Percentiles rank a stretch among this genome's conserved stretches.
phyloP scores from a whole-genome alignment of 169 alveolate genomes.

The Besnoitia besnoiti region DNA sequence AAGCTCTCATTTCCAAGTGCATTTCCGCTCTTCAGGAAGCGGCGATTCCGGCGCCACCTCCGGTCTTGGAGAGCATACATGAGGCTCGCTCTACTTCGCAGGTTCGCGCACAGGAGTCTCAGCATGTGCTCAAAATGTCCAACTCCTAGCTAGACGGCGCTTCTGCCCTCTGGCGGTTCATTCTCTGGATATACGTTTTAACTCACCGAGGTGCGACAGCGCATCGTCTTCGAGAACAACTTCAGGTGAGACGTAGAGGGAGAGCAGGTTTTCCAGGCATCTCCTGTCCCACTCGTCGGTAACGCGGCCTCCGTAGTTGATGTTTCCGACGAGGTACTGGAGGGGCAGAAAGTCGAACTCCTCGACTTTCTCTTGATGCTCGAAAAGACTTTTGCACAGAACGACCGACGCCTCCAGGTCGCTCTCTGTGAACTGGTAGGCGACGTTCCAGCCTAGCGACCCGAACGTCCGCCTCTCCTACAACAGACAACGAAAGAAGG shows the following conservation, averaged over 20 bases:
- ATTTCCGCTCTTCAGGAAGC: too few species aligned
- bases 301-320: slow-evolving; percentile 96
- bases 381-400: slow-evolving; percentile 10
- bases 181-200: too few species aligned
- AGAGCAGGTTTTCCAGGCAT: slow-evolving; percentile 20
- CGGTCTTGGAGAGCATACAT: too few species aligned
- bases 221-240: background rate
- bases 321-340: slow-evolving; percentile 93
- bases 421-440: slow-evolving; percentile 93
- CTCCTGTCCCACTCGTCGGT: slow-evolving; percentile 94
- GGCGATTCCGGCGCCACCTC: too few species aligned
- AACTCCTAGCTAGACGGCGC: too few species aligned
- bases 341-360: slow-evolving; percentile 88
- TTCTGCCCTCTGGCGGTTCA: too few species aligned
- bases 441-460: slow-evolving; percentile 96
- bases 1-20: too few species aligned
- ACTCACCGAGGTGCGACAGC: slow-evolving; percentile 13
- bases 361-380: slow-evolving; percentile 84
- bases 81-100: too few species aligned
- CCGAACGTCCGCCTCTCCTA: slow-evolving; percentile 94
- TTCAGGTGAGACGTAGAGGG: slow-evolving; percentile 42
- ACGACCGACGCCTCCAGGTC: slow-evolving; percentile 93
- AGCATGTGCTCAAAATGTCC: too few species aligned
- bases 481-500: slow-evolving; percentile 62
- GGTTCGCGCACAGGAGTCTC: too few species aligned